phyloP scores from a whole-genome alignment of 2,329 filamentous ascomycete genomes.

The Blastomyces silverae region DNA sequence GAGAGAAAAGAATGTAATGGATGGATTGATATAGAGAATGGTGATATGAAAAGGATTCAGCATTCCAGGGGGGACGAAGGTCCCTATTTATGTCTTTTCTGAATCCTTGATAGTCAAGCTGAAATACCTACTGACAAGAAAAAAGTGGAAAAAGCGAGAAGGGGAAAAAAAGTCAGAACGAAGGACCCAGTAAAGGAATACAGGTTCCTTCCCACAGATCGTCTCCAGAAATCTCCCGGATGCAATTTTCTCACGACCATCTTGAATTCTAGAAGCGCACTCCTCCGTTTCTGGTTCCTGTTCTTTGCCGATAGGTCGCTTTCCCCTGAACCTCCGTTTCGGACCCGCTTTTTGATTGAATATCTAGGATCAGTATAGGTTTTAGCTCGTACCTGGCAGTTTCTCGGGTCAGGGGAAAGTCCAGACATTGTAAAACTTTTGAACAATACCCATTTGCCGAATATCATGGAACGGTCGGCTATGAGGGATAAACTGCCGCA shows the following conservation, averaged over 20 bases:
- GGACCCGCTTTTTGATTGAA: neutral
- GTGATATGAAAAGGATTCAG: neutral
- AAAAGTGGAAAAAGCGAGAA: neutral
- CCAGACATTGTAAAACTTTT: neutral
- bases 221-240: neutral
- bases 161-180: neutral
- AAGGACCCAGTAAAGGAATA: neutral
- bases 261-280: neutral
- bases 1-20: conserved; percentile 10
- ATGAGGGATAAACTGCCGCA: neutral
- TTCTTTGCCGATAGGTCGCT: neutral
- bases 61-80: neutral
- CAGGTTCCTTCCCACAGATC: neutral
- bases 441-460: neutral
- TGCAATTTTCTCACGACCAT: neutral
- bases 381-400: neutral
- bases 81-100: conserved; percentile 7
- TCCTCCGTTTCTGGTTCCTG: neutral
- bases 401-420: neutral
- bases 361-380: neutral
- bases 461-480: neutral
- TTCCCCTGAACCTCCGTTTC: neutral
- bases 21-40: neutral
- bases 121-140: neutral
- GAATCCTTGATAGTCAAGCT: neutral